Evolutionary conservation across 2,329 filamentous ascomycete genomes (phyloP), one percentile per base, ranked within the genome.

Genomic region (Exophiala bonariae): DNA sequence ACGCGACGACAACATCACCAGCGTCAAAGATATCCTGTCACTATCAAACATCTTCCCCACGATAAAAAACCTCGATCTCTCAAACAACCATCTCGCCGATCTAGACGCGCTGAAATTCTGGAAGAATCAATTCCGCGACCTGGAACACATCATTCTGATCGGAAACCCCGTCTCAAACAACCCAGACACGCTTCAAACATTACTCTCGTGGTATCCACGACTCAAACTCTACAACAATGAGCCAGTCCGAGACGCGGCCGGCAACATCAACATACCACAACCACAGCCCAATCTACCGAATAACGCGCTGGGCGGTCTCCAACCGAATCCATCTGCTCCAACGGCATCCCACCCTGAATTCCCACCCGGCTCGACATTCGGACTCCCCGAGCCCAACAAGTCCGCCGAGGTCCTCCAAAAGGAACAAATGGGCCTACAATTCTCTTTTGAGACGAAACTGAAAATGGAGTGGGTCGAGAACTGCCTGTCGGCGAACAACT

Each of bases 1-100:
- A 10, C 83, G 86, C 14, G 81, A 82, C 64, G 97, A 97, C 67
- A 82, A 82, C 50, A 82, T 97, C 36, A 74, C 81, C 41, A 84
- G 87, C 54, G 80, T 96, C 30, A 66, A 74, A 16, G 79, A 85
- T 43, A 85, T 97, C 41, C 88, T 85, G 41, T 77, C 82, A 1
- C 77, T 97, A 1, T 83, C 89, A 8, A 79, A 82, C 42, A 89
- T 87, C 0, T 87, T 97, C 44, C 89, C 91, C 0, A 86, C 91
- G 52, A 75, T 97, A 50, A 85, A 89, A 64, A 91, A 96, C 57
- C 81, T 99, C 10, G 92, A 96, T 58, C 79, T 97, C 19, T 93
- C 89, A 44, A 81, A 85, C 63, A 97, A 97, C 69, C 80, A 83
- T 32, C 81, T 99, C 59, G 75, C 78, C 49, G 81, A 80, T 41